These are phyloP conservation scores for Saksenaea oblongispora DNA, from an alignment of 371 early-diverging fungal species.

Conservation along the genomic window DNA sequence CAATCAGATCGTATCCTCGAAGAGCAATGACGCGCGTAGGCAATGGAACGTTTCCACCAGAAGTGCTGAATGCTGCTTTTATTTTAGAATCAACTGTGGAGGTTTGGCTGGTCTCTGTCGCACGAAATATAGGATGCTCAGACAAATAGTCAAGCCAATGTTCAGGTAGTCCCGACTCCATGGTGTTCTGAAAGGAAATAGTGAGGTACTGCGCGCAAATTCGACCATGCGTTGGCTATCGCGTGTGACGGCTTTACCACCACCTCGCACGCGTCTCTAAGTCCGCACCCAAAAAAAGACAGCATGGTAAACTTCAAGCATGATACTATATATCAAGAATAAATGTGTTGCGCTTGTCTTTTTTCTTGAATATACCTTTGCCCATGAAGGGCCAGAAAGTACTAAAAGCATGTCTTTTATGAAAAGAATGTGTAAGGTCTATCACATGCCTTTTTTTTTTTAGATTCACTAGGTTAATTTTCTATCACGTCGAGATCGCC, in stretches of 20 bases:
- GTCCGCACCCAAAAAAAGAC: too few relatives aligned
- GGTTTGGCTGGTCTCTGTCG: neutral
- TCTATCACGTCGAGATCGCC: too few relatives aligned
- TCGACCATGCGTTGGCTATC: neutral
- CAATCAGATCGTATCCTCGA: constrained; percentile 40
- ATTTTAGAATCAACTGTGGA: neutral
- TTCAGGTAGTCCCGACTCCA: neutral
- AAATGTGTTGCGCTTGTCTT: too few relatives aligned
- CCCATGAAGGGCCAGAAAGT: too few relatives aligned
- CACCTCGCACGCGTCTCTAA: too few relatives aligned
- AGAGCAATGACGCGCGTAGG: constrained; percentile 32
- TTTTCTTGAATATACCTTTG: too few relatives aligned
- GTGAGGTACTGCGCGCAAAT: neutral
- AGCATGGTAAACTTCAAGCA: too few relatives aligned
- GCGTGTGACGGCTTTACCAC: neutral
- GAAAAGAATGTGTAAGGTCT: too few relatives aligned
- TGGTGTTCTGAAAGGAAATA: neutral
- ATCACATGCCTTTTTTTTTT: too few relatives aligned
- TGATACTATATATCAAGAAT: too few relatives aligned
- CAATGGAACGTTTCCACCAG: neutral
- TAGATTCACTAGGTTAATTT: too few relatives aligned
- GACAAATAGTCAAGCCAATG: constrained; percentile 5
- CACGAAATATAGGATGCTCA: neutral
- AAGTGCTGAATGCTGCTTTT: neutral
- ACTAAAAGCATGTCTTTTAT: too few relatives aligned